Conservation (phyloP, 768 basidiomycete species). For the Clathrus columnatus region DNA sequence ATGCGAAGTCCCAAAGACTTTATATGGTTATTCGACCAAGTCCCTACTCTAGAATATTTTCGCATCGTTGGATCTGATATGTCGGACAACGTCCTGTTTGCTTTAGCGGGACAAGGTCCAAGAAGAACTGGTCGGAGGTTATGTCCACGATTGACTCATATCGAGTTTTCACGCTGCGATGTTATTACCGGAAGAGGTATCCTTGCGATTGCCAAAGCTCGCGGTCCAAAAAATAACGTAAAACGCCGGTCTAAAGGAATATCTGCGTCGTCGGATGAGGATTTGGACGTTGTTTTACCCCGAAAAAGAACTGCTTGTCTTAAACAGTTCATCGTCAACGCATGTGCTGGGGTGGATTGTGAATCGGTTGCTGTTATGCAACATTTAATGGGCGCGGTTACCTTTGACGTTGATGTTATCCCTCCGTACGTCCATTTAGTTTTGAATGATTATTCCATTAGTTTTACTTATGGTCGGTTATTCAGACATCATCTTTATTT, state of each 20-base stretch:
- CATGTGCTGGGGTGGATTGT: slow-evolving; percentile 8
- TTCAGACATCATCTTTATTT: background rate
- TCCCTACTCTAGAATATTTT: slow-evolving; percentile 50
- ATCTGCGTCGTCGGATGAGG: background rate
- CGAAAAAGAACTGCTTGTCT: background rate
- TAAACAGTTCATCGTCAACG: background rate
- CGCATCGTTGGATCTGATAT: slow-evolving; percentile 74
- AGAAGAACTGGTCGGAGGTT: background rate
- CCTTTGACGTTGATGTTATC: background rate
- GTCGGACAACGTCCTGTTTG: slow-evolving; percentile 60
- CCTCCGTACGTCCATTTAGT: background rate
- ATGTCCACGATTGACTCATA: slow-evolving; percentile 1
- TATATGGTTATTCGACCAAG: slow-evolving; percentile 50
- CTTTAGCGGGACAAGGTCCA: slow-evolving; percentile 29
- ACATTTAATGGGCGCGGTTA: background rate
- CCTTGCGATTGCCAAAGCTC: slow-evolving; percentile 2
- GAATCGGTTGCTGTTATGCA: slow-evolving; percentile 7
- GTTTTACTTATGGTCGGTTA: background rate
- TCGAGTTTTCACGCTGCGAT: slow-evolving; percentile 7
- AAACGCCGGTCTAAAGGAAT: background rate
- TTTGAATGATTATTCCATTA: background rate
- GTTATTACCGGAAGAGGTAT: slow-evolving; percentile 3
- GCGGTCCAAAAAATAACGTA: slow-evolving; percentile 1
- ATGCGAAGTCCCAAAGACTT: slow-evolving; percentile 76
- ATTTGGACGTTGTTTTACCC: background rate